Evolutionary conservation across 2,329 filamentous ascomycete genomes (phyloP), one percentile per base, ranked within the genome.

Genomic region (Zarea fungicola): DNA sequence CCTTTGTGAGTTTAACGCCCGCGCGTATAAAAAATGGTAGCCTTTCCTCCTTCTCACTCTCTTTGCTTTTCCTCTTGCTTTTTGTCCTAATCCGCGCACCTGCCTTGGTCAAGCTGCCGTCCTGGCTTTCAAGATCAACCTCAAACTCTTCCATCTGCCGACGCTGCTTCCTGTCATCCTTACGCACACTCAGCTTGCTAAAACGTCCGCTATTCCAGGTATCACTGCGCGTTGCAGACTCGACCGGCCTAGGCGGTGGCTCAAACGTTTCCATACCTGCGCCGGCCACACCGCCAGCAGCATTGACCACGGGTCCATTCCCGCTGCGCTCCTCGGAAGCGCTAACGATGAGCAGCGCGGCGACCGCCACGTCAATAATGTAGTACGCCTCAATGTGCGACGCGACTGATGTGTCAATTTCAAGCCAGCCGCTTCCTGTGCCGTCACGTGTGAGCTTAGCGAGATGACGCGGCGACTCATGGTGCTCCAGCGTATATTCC

Each of bases 401-500:
- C 1, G 81, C 81, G 34, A 84, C 73, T 13, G 70, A 70, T 1
- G 81, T 84, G 64, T 82, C 80, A 7, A 85, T 61, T 65, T 85
- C 80, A 36, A 85, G 62, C 66, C 72, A 81, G 14, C 81, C 81
- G 6, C 66, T 68, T 14, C 81, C 81, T 0, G 78, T 76, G 37
- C 75, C 78, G 61, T 83, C 80, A 42, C 78, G 74, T 14, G 78
- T 81, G 25, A 85, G 69, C 49, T 78, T 75, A 22, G 78, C 81
- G 4, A 85, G 67, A 55, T 81, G 80, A 44, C 74, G 71, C 5
- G 81, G 79, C 46, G 76, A 75, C 63, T 84, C 80, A 53, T 80
- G 70, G 58, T 85, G 81, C 66, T 85, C 81, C 11, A 85, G 76
- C 13, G 76, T 78, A 61, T 85, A 85, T 64, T 83, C 80, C 8